Evolutionary conservation across 345 rosid species (phyloP).

Genomic region (Citrus mangshanensis): DNA sequence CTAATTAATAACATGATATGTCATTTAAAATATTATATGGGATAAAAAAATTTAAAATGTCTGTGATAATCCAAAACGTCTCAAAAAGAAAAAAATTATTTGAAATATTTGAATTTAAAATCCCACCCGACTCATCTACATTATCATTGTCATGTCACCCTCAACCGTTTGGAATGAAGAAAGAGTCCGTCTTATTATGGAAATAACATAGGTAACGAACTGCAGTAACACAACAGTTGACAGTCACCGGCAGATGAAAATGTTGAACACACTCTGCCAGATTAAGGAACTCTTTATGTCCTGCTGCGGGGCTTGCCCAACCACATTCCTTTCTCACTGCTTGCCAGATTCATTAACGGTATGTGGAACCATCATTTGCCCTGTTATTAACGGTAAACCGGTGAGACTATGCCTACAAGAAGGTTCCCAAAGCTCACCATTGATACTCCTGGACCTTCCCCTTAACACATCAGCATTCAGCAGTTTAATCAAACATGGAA

Average conservation of each 20-base stretch:
- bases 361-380: conserved; percentile 25
- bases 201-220: background rate
- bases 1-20: too few species aligned
- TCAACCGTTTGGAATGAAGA: background rate
- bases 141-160: background rate
- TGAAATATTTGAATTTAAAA: background rate
- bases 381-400: background rate
- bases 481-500: background rate
- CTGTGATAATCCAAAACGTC: background rate
- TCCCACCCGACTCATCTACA: background rate
- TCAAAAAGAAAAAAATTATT: background rate
- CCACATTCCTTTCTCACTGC: background rate
- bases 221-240: background rate
- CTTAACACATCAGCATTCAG: conserved; percentile 11
- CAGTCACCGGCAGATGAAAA: background rate
- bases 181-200: background rate
- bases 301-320: background rate
- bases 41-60: too few species aligned
- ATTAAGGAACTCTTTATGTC: conserved; percentile 1
- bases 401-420: conserved; percentile 18
- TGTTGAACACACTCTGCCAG: background rate
- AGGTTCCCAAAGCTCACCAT: background rate
- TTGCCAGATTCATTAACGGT: background rate
- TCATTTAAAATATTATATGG: background rate
- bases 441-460: conserved; percentile 15